These are phyloP conservation scores for Flaveria trinervia DNA, from an alignment of 129 eudicot genomes.

Conservation along the genomic window DNA sequence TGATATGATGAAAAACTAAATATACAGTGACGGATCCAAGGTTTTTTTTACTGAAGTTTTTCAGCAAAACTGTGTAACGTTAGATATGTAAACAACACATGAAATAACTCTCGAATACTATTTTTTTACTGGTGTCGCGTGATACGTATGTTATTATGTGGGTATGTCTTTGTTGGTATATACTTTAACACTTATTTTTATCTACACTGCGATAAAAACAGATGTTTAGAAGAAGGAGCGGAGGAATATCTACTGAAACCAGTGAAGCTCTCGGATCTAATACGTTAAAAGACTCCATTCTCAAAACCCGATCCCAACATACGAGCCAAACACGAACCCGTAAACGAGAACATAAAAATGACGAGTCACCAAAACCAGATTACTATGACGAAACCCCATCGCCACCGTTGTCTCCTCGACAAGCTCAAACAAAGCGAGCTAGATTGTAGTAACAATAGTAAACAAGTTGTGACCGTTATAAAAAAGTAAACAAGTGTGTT, in stretches of 20 bases:
- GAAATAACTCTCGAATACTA: no score
- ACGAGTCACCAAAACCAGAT: constrained; percentile 5
- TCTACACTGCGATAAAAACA: constrained; percentile 19
- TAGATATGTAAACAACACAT: no score
- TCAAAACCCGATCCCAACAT: constrained; percentile 36
- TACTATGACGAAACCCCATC: constrained; percentile 12
- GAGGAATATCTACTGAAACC: constrained; percentile 82
- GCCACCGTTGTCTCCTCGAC: background rate
- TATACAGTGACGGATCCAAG: no score
- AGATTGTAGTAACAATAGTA: constrained; percentile 8
- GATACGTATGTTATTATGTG: no score
- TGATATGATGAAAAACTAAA: no score
- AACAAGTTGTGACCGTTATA: background rate
- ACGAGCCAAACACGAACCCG: constrained; percentile 10
- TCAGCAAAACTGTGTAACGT: no score
- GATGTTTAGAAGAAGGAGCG: constrained; percentile 94
- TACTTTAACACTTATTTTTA: background rate
- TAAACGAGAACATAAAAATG: constrained; percentile 14
- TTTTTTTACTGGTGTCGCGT: no score
- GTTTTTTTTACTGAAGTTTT: no score
- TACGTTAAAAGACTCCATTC: constrained; percentile 57
- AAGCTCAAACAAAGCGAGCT: constrained; percentile 6
- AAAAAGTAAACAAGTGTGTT: background rate
- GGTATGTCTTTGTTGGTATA: background rate
- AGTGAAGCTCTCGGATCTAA: constrained; percentile 79